phyloP scores from a whole-genome alignment of 75 land plant species.

The Cryptomeria japonica region DNA sequence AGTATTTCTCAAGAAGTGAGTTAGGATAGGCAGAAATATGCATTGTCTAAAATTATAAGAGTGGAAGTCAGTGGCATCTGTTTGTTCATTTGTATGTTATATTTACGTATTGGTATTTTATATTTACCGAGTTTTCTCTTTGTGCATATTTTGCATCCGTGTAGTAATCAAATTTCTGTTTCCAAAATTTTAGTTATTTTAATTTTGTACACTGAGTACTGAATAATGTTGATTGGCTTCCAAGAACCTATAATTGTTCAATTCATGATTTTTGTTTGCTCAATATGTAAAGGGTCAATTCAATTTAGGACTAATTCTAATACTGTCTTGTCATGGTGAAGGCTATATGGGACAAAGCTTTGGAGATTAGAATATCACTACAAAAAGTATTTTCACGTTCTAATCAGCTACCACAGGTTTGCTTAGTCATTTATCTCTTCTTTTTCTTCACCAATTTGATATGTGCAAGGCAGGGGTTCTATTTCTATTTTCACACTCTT shows the following conservation, averaged over 20 bases:
- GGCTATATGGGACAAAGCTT: slow-evolving; percentile 77
- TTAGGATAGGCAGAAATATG: neutral
- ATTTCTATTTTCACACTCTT: neutral
- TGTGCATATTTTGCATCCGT: neutral
- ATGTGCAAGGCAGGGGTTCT: neutral
- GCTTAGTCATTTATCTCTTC: neutral
- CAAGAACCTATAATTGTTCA: neutral
- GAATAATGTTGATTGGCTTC: neutral
- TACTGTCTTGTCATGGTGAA: slow-evolving; percentile 17
- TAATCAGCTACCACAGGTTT: slow-evolving; percentile 74
- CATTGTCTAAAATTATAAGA: neutral
- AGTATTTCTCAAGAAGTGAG: neutral
- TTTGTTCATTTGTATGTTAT: neutral
- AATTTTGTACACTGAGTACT: neutral
- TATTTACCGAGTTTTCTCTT: neutral
- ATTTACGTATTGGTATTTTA: neutral
- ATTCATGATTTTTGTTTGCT: neutral
- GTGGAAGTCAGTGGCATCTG: neutral
- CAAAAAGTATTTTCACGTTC: slow-evolving; percentile 66
- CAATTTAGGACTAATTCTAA: neutral
- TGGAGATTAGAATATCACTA: slow-evolving; percentile 71
- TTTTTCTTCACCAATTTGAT: neutral
- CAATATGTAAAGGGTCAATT: neutral
- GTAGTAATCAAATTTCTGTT: neutral
- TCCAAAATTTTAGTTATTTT: neutral